Evolutionary conservation across 108 stramenopile species (phyloP).

Genomic region (Cylindrotheca closterium): DNA sequence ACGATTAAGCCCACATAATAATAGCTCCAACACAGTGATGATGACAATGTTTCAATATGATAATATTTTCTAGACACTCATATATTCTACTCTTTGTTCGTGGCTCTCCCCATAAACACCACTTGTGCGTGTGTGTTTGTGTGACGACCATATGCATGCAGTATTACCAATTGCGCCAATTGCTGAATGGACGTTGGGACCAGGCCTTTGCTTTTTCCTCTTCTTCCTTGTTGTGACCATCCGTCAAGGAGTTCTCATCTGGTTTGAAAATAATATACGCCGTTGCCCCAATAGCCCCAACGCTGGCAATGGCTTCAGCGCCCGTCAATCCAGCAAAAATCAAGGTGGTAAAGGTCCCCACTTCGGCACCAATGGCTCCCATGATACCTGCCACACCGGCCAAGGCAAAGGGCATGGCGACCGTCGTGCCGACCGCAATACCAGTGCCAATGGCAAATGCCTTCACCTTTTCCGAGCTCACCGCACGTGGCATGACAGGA

Average conservation of each 20-base stretch:
- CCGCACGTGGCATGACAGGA: slow-evolving; percentile 44
- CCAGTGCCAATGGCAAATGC: slow-evolving; percentile 48
- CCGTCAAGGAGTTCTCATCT: slow-evolving; percentile 19
- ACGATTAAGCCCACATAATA: too few species aligned
- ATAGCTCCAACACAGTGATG: too few species aligned
- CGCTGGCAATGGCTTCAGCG: slow-evolving; percentile 41
- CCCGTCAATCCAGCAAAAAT: slow-evolving; percentile 36
- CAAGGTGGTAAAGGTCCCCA: slow-evolving; percentile 28
- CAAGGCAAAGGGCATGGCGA: slow-evolving; percentile 57
- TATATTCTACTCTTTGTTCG: too few species aligned
- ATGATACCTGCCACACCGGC: slow-evolving; percentile 40
- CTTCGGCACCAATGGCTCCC: slow-evolving; percentile 44
- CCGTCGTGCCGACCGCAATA: slow-evolving; percentile 45
- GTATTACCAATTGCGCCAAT: slow-evolving; percentile 39
- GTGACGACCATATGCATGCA: too few species aligned
- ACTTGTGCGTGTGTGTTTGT: too few species aligned
- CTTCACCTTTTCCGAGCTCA: slow-evolving; percentile 41
- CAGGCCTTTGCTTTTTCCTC: slow-evolving; percentile 20
- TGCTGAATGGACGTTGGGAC: slow-evolving; percentile 43
- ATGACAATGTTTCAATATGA: too few species aligned
- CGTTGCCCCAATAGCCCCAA: slow-evolving; percentile 45
- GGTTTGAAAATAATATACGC: slow-evolving; percentile 35
- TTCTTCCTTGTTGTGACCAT: slow-evolving; percentile 21
- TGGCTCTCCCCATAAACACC: too few species aligned
- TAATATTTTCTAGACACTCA: too few species aligned